These are phyloP conservation scores for Panicum hallii DNA, from an alignment of 202 grass and related monocot species.

Conservation along the genomic window DNA sequence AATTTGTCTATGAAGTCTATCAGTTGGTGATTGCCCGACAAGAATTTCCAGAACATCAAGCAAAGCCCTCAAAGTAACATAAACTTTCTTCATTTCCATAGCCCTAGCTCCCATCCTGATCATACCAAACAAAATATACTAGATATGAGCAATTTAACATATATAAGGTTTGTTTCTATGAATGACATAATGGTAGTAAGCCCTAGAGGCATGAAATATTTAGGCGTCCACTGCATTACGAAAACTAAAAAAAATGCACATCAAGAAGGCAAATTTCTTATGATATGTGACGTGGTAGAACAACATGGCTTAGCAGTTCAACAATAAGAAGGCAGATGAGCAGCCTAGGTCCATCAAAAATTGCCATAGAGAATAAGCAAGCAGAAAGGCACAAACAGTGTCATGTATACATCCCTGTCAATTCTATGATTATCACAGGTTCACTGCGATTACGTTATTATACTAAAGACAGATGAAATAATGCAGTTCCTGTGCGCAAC, in stretches of 20 bases:
- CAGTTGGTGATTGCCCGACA: slow-evolving; percentile 61
- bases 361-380: neutral
- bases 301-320: neutral
- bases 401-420: neutral
- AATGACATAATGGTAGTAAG: neutral
- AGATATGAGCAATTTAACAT: slow-evolving; percentile 27
- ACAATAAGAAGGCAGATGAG: neutral
- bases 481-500: neutral
- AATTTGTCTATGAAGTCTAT: slow-evolving; percentile 77
- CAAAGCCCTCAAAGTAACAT: slow-evolving; percentile 84
- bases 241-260: neutral
- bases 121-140: slow-evolving; percentile 34
- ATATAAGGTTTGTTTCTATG: neutral
- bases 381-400: neutral
- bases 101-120: slow-evolving; percentile 69
- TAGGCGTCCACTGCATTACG: neutral
- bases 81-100: slow-evolving; percentile 86
- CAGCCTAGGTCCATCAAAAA: neutral
- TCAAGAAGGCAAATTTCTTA: neutral
- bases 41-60: slow-evolving; percentile 85
- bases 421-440: neutral
- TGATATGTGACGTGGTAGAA: neutral
- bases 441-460: neutral
- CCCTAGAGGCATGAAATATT: neutral
- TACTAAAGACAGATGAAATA: neutral